phyloP scores from a whole-genome alignment of 1,284 basidiomycete species.

The Pholiota adiposa region DNA sequence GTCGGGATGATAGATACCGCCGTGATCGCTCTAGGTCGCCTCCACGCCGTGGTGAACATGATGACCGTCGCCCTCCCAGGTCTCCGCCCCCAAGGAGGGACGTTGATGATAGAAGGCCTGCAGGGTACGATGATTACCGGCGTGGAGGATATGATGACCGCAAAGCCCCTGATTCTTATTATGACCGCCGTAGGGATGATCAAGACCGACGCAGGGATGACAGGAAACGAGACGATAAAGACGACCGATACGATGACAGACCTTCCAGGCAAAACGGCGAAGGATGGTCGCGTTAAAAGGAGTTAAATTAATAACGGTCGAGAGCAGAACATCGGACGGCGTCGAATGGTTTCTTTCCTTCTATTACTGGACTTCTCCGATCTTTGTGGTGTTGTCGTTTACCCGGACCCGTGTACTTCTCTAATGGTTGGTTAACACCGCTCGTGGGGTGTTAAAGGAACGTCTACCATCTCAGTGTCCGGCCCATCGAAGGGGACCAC shows the following conservation, averaged over 20 bases:
- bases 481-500: slow-evolving; percentile 14
- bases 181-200: slow-evolving; percentile 82
- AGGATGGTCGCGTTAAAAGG: slow-evolving; percentile 65
- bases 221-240: slow-evolving; percentile 77
- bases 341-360: slow-evolving; percentile 42
- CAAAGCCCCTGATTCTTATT: slow-evolving; percentile 76
- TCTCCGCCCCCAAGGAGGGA: slow-evolving; percentile 79
- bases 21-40: slow-evolving; percentile 79
- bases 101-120: slow-evolving; percentile 77
- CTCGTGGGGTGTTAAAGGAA: slow-evolving; percentile 25
- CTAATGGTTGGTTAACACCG: slow-evolving; percentile 31
- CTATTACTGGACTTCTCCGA: slow-evolving; percentile 49
- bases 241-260: slow-evolving; percentile 76
- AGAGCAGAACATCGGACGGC: slow-evolving; percentile 44
- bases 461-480: slow-evolving; percentile 17
- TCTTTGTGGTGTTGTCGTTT: slow-evolving; percentile 52
- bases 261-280: slow-evolving; percentile 73
- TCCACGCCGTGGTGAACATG: slow-evolving; percentile 62
- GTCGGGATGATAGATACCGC: slow-evolving; percentile 62
- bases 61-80: slow-evolving; percentile 74
- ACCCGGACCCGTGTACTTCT: slow-evolving; percentile 55
- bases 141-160: slow-evolving; percentile 78
- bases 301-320: slow-evolving; percentile 44
- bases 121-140: slow-evolving; percentile 84
- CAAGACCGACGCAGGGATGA: slow-evolving; percentile 69